Evolutionary conservation across 148 eudicot species (phyloP).

Genomic region (Camellia sinensis): DNA sequence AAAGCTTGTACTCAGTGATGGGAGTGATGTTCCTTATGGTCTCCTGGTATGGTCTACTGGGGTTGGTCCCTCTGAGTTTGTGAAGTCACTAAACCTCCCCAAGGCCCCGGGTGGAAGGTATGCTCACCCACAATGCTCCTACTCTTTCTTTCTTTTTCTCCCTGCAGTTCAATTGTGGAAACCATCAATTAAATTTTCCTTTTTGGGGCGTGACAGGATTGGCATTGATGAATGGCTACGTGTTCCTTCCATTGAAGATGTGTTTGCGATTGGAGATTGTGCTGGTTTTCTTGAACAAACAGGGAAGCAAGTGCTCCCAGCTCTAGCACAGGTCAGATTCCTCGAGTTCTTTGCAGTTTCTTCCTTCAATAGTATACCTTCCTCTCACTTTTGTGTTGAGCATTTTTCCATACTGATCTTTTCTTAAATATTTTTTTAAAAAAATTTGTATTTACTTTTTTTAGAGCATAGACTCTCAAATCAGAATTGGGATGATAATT

Average conservation of each 20-base stretch:
- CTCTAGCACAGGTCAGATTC: constrained; percentile 78
- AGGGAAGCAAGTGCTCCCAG: constrained; percentile 79
- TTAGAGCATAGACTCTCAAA: no score
- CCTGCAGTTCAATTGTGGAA: not conserved
- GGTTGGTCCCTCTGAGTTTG: constrained; percentile 85
- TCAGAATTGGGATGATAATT: no score
- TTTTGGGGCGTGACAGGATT: constrained; percentile 35
- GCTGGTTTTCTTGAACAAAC: constrained; percentile 81
- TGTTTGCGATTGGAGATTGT: constrained; percentile 87
- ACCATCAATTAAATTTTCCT: not conserved
- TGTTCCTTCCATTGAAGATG: constrained; percentile 78
- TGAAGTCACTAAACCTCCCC: constrained; percentile 60
- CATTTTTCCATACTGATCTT: not conserved
- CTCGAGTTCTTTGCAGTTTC: not conserved
- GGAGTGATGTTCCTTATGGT: constrained; percentile 85
- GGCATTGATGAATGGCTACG: constrained; percentile 84
- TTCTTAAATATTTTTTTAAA: no score
- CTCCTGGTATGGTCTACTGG: constrained; percentile 95
- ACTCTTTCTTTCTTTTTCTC: not conserved
- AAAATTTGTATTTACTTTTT: no score
- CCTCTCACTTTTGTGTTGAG: not conserved
- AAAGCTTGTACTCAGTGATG: constrained; percentile 71
- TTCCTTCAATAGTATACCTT: not conserved
- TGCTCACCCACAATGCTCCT: not conserved
- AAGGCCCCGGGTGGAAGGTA: constrained; percentile 93